phyloP scores from a whole-genome alignment of 768 basidiomycete genomes.

The Xerocomus potaroensis region DNA sequence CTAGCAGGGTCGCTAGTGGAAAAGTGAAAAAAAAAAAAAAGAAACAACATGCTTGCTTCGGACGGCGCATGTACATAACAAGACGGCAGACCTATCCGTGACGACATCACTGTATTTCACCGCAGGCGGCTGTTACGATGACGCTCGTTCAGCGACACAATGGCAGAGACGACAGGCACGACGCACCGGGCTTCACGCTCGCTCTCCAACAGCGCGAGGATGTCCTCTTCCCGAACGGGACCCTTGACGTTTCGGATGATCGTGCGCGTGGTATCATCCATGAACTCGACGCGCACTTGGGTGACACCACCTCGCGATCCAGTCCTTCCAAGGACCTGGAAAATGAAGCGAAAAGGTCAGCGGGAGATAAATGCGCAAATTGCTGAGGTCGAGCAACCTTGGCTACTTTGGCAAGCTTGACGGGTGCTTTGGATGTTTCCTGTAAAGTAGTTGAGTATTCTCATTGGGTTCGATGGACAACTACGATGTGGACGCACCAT shows the following conservation, averaged over 20 bases:
- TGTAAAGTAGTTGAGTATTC: slow-evolving; percentile 20
- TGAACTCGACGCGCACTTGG: slow-evolving; percentile 98
- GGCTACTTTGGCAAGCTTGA: slow-evolving; percentile 97
- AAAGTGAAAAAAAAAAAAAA: too few species aligned
- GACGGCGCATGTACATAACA: background rate
- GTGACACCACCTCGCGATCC: slow-evolving; percentile 99
- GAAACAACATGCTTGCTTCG: background rate
- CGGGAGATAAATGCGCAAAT: background rate
- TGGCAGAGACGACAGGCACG: too few species aligned
- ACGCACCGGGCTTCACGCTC: slow-evolving; percentile 96
- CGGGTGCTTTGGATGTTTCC: slow-evolving; percentile 88
- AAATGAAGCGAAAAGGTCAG: background rate
- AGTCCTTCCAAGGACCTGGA: slow-evolving; percentile 98
- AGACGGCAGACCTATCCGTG: too few species aligned
- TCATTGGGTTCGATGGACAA: background rate
- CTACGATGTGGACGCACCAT: slow-evolving; percentile 22
- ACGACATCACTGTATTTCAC: slow-evolving; percentile 4
- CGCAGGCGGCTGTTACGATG: slow-evolving; percentile 19
- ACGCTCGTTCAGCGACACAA: background rate
- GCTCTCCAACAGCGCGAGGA: slow-evolving; percentile 93
- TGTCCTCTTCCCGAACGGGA: slow-evolving; percentile 93
- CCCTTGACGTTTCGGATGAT: slow-evolving; percentile 99
- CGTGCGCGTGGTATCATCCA: slow-evolving; percentile 93
- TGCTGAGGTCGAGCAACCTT: slow-evolving; percentile 52
- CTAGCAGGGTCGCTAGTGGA: slow-evolving; percentile 4